Percentiles rank a stretch among this genome's conserved stretches.
Conservation (phyloP, 305 asterid genomes). For the Salvia sclarea region DNA sequence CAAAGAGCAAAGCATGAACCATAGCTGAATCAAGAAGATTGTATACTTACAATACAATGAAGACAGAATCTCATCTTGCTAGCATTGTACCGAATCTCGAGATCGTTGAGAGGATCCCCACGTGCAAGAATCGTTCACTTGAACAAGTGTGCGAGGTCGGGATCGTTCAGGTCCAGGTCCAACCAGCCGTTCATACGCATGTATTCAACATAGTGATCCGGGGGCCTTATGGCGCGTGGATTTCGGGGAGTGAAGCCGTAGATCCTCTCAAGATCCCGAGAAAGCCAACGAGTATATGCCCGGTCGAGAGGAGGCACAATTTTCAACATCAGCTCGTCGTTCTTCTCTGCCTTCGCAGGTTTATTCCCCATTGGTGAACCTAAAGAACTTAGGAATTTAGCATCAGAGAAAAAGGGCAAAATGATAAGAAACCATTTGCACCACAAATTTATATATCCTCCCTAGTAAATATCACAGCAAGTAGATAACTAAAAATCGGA, state of each 20-base stretch:
- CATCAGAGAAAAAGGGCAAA: neutral
- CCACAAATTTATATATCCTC: conserved; percentile 6
- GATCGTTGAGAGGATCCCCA: conserved; percentile 1
- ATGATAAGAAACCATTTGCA: neutral
- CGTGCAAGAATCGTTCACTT: conserved; percentile 40
- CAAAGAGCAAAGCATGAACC: neutral
- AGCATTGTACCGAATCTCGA: neutral
- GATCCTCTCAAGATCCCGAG: conserved; percentile 71
- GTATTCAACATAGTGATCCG: conserved; percentile 75
- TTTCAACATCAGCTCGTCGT: conserved; percentile 55
- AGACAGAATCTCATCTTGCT: neutral
- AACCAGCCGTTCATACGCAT: conserved; percentile 83
- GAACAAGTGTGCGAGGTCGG: conserved; percentile 66
- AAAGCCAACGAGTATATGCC: conserved; percentile 64
- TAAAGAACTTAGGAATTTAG: conserved; percentile 17
- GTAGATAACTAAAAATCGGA: neutral
- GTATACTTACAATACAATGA: neutral
- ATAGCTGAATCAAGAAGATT: neutral
- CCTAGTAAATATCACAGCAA: neutral
- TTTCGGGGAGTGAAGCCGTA: conserved; percentile 72
- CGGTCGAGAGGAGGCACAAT: conserved; percentile 74
- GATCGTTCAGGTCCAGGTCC: conserved; percentile 78
- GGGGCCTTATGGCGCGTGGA: conserved; percentile 70
- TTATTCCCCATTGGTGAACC: conserved; percentile 72
- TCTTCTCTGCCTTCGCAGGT: conserved; percentile 58